Evolutionary conservation across 805 yeast genomes (phyloP).

Genomic region (Starmera pachycereana): DNA sequence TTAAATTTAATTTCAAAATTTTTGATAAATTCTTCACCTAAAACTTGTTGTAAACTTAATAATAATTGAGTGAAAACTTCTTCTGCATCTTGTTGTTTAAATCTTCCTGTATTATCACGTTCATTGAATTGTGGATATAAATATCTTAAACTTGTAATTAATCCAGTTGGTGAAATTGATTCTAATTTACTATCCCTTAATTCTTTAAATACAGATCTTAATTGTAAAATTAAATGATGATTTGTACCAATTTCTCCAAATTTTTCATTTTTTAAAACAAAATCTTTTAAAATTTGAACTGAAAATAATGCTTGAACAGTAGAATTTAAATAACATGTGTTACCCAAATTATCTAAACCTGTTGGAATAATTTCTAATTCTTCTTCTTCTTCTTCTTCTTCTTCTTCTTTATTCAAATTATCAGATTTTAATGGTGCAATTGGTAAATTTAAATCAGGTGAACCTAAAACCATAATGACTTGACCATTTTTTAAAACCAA

Average conservation of each 20-base stretch:
- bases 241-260: conserved; percentile 24
- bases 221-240: conserved; percentile 35
- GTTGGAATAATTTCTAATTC: conserved; percentile 47
- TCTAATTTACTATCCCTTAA: conserved; percentile 29
- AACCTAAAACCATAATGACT: conserved; percentile 81
- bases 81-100: conserved; percentile 97
- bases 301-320: conserved; percentile 81
- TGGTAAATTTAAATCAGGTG: conserved; percentile 59
- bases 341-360: conserved; percentile 90
- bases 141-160: conserved; percentile 55
- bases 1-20: conserved; percentile 59
- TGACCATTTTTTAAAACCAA: conserved; percentile 55
- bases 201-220: conserved; percentile 32
- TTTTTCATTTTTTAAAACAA: conserved; percentile 40
- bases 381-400: conserved; percentile 30
- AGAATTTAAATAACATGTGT: conserved; percentile 91
- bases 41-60: conserved; percentile 34
- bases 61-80: conserved; percentile 83
- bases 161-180: conserved; percentile 57
- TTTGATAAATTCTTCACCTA: conserved; percentile 39
- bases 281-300: conserved; percentile 59
- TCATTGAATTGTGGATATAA: conserved; percentile 87
- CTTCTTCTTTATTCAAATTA: conserved; percentile 63
- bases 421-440: conserved; percentile 39
- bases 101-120: conserved; percentile 55